Evolutionary conservation across 1,284 basidiomycete species (phyloP).

Genomic region (Cryptococcus sp.): DNA sequence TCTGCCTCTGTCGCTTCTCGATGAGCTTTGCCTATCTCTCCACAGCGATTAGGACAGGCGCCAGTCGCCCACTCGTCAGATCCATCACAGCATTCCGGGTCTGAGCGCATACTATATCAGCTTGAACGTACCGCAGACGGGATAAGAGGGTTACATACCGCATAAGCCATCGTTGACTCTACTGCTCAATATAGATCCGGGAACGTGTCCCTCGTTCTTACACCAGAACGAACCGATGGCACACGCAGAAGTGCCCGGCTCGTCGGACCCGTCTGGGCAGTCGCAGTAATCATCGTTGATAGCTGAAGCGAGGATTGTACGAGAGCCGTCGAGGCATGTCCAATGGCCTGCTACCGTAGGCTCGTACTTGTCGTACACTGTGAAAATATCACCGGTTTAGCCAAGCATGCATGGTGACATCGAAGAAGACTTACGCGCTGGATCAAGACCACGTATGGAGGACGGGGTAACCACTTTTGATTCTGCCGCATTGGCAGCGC

Average conservation of each 20-base stretch:
- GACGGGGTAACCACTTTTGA: conserved; percentile 17
- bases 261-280: conserved; percentile 88
- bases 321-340: conserved; percentile 47
- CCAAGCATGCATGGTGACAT: not conserved
- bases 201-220: conserved; percentile 83
- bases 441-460: conserved; percentile 31
- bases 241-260: conserved; percentile 91
- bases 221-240: conserved; percentile 72
- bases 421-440: conserved; percentile 22
- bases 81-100: conserved; percentile 96
- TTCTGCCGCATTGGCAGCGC: conserved; percentile 4
- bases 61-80: conserved; percentile 77
- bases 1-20: conserved; percentile 68
- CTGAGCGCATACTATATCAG: conserved; percentile 54
- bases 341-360: conserved; percentile 24
- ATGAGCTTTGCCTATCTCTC: conserved; percentile 71
- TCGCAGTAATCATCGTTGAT: conserved; percentile 97
- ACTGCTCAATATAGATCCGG: conserved; percentile 72
- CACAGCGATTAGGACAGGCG: conserved; percentile 77
- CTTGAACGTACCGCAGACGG: no score
- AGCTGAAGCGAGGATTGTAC: conserved; percentile 63
- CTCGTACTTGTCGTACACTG: conserved; percentile 31
- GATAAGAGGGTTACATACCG: conserved; percentile 60
- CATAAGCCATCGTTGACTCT: conserved; percentile 95
- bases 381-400: not conserved